Base-by-base conservation (phyloP, 805 yeast genomes). In the Wickerhamomyces rabaulensis region DNA sequence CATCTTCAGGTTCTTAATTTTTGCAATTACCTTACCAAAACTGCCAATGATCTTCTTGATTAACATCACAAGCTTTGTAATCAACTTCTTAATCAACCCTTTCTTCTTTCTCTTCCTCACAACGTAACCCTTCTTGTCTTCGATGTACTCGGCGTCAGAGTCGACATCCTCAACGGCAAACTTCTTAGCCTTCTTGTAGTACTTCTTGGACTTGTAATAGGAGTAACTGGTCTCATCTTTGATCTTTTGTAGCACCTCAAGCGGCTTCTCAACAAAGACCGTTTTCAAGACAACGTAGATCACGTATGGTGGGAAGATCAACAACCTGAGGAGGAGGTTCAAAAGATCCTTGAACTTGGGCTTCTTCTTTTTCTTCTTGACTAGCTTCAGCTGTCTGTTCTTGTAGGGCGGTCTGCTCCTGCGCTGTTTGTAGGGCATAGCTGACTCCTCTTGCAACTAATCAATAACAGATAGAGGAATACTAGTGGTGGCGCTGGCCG, bases 251-350 rank as follows among this genome's bases (percentile, higher is more conserved):
- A 37, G 29, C 6, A 36, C 12, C 5, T 42, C 31, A 26, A 31
- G 25, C 2, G 51, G 51, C 10, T 40, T 42, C 12, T 42, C 46
- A 20, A 47, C n/a, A 5, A 47, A 31, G 4, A 44, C 8, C 15
- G 31, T 15, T 15, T 35, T 42, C 26, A 40, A 25, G 16, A 47
- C 25, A 12, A 43, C 39, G 39, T 21, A 45, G 4, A 22, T 15
- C 6, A 45, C 39, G 31, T 50, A 50, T 9, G 25, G 19, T 16
- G 51, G 49, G 40, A 38, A 45, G 12, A 50, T 37, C 10, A 20
- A 10, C 16, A 50, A 9, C 10, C 51, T 42, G 9, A 50, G n/a
- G 9, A 40, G 8, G 15, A 42, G 13, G 20, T 23, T 39, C 19
- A 41, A 26, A 15, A 47, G n/a, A 6, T 15, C 10, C 12, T 29